Percentiles rank a stretch among this genome's conserved stretches.
phyloP scores from a whole-genome alignment of 257 asterid species.

The Cruciata laevipes region DNA sequence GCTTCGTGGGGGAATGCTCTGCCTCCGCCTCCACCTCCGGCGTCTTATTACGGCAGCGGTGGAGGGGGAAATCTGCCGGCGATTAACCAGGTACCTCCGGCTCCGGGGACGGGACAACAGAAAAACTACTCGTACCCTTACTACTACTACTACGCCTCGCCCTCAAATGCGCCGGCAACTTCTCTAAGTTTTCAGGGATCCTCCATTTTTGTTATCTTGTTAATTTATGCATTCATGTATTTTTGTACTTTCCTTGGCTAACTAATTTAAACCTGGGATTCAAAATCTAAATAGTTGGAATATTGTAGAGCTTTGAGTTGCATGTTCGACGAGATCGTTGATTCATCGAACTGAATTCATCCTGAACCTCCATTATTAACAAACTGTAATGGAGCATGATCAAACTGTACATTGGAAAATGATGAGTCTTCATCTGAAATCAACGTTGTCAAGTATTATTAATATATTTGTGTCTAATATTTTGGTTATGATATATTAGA shows the following conservation, averaged over 20 bases:
- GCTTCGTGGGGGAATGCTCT: constrained; percentile 13
- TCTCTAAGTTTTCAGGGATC: constrained; percentile 21
- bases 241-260: constrained; percentile 11
- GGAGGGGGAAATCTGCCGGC: constrained; percentile 14
- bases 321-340: not conserved
- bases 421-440: not conserved
- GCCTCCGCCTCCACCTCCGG: constrained; percentile 7
- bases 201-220: constrained; percentile 23
- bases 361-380: not conserved
- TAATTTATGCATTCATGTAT: constrained; percentile 17
- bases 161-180: constrained; percentile 38
- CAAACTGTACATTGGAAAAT: not conserved
- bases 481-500: too few relatives aligned
- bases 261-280: not conserved
- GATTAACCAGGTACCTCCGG: constrained; percentile 35
- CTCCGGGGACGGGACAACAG: constrained; percentile 39
- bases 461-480: too few relatives aligned
- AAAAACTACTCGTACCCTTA: constrained; percentile 56
- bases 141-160: constrained; percentile 46
- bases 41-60: constrained; percentile 11
- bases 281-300: not conserved
- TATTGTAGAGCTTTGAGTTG: not conserved
- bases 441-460: not conserved
- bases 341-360: not conserved
- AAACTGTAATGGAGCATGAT: not conserved